These are phyloP conservation scores for Sordariomycetes sp. DNA, from an alignment of 2,329 filamentous ascomycete species.

Conservation along the genomic window DNA sequence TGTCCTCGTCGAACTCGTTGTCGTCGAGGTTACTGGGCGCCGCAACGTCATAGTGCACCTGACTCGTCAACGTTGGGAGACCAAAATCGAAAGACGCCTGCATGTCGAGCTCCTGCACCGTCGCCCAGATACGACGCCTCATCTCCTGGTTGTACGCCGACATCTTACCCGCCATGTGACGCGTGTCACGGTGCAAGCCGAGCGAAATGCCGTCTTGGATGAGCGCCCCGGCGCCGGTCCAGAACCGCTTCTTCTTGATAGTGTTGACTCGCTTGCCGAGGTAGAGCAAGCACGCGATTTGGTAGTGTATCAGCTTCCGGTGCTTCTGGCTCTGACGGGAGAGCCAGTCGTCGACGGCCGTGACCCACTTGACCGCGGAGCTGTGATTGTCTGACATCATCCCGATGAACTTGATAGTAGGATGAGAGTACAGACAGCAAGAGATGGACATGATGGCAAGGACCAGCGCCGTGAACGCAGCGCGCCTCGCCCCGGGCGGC, in stretches of 20 bases:
- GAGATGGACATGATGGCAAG: constrained; percentile 48
- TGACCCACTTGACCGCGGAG: constrained; percentile 42
- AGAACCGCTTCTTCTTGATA: constrained; percentile 52
- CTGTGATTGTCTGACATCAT: constrained; percentile 43
- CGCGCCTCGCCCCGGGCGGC: constrained; percentile 21
- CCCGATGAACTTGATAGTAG: constrained; percentile 39
- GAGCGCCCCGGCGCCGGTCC: constrained; percentile 41
- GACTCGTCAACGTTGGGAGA: constrained; percentile 41
- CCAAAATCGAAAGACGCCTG: constrained; percentile 49
- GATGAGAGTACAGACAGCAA: constrained; percentile 39
- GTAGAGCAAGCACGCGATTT: constrained; percentile 45
- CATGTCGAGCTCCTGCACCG: constrained; percentile 47
- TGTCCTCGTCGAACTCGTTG: constrained; percentile 41
- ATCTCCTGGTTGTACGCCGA: constrained; percentile 49
- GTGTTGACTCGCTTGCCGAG: constrained; percentile 48
- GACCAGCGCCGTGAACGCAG: constrained; percentile 42
- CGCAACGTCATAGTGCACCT: constrained; percentile 40
- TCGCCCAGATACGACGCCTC: constrained; percentile 46
- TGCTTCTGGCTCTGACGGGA: constrained; percentile 46
- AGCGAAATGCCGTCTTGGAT: constrained; percentile 45
- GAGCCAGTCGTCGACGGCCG: constrained; percentile 40
- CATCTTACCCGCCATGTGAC: constrained; percentile 38
- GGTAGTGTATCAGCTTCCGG: constrained; percentile 45
- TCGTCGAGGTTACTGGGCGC: constrained; percentile 45
- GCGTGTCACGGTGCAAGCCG: constrained; percentile 45